Percentiles rank a stretch among this genome's conserved stretches.
These are phyloP conservation scores for Eudorina sp. DNA, from an alignment of 139 green algal genomes.

Conservation along the genomic window DNA sequence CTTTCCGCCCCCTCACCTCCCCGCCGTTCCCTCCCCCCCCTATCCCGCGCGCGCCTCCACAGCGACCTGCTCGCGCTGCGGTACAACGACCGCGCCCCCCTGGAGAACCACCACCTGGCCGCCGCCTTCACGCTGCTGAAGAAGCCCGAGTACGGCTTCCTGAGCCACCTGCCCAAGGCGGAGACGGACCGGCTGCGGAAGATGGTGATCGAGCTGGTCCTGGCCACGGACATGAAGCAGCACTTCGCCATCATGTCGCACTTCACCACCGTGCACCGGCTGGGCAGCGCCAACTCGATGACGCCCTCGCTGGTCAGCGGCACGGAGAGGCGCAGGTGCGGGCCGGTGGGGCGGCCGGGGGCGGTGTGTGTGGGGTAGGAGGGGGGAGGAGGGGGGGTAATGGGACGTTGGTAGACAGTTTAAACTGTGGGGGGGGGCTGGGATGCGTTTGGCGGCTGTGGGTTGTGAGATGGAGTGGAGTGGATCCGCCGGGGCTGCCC, in stretches of 20 bases:
- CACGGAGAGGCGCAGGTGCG: constrained; percentile 27
- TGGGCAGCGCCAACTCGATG: constrained; percentile 1
- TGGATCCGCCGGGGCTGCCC: too few species aligned
- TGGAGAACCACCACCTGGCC: constrained; percentile 74
- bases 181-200: constrained; percentile 51
- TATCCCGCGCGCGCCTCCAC: too few species aligned
- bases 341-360: too few species aligned
- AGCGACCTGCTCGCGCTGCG: constrained; percentile 51
- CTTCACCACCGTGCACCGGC: constrained; percentile 69
- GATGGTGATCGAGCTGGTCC: constrained; percentile 47
- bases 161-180: constrained; percentile 47
- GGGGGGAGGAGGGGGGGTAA: too few species aligned
- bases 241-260: constrained; percentile 58
- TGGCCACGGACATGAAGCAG: constrained; percentile 61
- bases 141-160: constrained; percentile 54
- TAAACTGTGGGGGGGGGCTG: too few species aligned
- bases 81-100: constrained; percentile 60
- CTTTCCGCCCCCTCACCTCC: background rate
- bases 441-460: too few species aligned
- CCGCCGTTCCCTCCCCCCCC: constrained; percentile 38
- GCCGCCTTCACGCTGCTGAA: constrained; percentile 53
- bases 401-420: too few species aligned
- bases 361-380: too few species aligned
- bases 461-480: too few species aligned
- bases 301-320: background rate